Conservation (phyloP, 768 basidiomycete genomes). For the Tricholoma flavovirens region DNA sequence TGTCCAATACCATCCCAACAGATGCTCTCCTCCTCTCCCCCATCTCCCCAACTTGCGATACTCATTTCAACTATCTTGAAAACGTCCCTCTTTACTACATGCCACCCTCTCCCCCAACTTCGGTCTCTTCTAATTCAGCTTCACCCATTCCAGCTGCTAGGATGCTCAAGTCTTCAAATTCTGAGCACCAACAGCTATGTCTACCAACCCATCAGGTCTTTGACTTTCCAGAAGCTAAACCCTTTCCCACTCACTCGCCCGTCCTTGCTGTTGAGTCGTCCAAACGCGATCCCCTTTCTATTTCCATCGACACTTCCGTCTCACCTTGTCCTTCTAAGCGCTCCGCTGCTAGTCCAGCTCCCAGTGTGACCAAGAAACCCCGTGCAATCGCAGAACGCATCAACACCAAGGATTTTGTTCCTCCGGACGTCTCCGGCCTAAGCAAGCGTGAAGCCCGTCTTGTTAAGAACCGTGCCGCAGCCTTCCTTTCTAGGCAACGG, state of each 20-base stretch:
- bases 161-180: conserved; percentile 48
- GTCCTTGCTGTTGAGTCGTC: conserved; percentile 25
- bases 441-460: conserved; percentile 88
- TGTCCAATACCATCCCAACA: conserved; percentile 53
- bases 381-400: conserved; percentile 44
- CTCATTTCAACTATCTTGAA: conserved; percentile 39
- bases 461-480: conserved; percentile 89
- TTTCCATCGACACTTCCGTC: conserved; percentile 27
- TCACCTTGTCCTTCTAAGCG: conserved; percentile 33
- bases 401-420: conserved; percentile 76
- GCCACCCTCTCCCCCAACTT: conserved; percentile 44
- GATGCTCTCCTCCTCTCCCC: conserved; percentile 59
- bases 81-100: conserved; percentile 39
- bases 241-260: conserved; percentile 24
- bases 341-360: conserved; percentile 40
- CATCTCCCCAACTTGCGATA: conserved; percentile 29
- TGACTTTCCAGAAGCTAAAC: conserved; percentile 41
- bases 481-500: conserved; percentile 85
- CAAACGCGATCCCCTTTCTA: conserved; percentile 26
- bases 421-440: conserved; percentile 83
- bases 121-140: conserved; percentile 37
- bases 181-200: conserved; percentile 44
- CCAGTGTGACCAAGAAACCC: conserved; percentile 34
- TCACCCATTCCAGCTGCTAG: conserved; percentile 40
- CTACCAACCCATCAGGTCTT: conserved; percentile 71